Base-by-base conservation (phyloP, 202 grass and related monocot genomes). In the Carex arenaria region DNA sequence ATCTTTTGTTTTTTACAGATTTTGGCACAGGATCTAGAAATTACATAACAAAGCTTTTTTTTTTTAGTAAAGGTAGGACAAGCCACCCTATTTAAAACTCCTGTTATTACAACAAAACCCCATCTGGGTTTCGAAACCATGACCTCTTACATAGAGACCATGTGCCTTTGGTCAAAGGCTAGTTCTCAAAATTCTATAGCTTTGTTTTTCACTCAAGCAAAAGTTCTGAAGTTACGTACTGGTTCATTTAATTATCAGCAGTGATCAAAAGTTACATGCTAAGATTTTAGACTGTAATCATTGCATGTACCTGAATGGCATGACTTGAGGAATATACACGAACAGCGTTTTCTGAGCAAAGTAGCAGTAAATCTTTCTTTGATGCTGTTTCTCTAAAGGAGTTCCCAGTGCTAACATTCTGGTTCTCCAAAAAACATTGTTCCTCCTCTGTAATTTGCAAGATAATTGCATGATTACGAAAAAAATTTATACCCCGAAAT, bases 341-440 rank as follows among this genome's bases (percentile, higher is more conserved):
- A 52, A 99, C 66, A n/a, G 96, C 91, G 86, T 99, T 91, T 96
- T 92, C 93, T 54, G 91, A 92, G 84, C 96, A 99, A 90, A 99
- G 88, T 55, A 99, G 81, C 67, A 99, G 59, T 60, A 91, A 80
- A 34, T 85, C 79, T 68, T 96, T 84, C 81, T 87, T 93, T 5
- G 84, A 91, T 83, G 43, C 1, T 55, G 80, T 85, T 71, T 87
- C 83, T 10, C 87, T 63, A 30, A 76, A 83, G 32, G 68, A 89
- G 66, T 80, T 89, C 70, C 89, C 70, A 84, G 81, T 88, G 78
- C 74, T 75, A 17, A 10, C 61, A 38, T 76, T 85, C 77, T 85
- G 75, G 64, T 80, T 42, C 63, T 80, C 83, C 42, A 2, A n/a
- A 34, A 76, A 52, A 71, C 14, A 15, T 77, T 57, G 72, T 77